A percentile compares a stretch with the other conserved stretches of the same genome.
Evolutionary conservation across 768 basidiomycete genomes (phyloP).

Genomic region (Hygrocybe punicea): DNA sequence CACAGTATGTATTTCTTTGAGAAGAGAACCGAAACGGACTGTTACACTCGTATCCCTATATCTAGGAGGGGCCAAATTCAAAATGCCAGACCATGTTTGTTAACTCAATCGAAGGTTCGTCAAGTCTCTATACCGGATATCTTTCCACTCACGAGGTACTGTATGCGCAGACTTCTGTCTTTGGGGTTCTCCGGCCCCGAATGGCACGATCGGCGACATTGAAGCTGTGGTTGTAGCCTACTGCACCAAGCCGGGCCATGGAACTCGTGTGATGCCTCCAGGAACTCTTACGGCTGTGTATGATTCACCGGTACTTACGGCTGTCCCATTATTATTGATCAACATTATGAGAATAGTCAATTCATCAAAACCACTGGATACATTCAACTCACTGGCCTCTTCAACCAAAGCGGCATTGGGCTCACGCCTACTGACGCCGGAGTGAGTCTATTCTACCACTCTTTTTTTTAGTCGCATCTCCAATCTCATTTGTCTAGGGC

Average conservation of each 20-base stretch:
- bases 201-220: conserved; percentile 56
- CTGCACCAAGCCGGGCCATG: conserved; percentile 69
- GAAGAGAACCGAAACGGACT: not conserved
- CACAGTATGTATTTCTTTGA: conserved; percentile 40
- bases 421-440: conserved; percentile 54
- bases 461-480: not conserved
- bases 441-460: conserved; percentile 16
- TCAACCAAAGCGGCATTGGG: conserved; percentile 60
- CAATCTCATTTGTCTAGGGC: conserved; percentile 3
- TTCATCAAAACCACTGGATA: conserved; percentile 58
- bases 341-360: conserved; percentile 36
- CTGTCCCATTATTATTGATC: not conserved
- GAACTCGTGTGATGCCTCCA: conserved; percentile 69
- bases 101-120: conserved; percentile 49
- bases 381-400: conserved; percentile 57
- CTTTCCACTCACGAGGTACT: conserved; percentile 1
- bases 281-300: conserved; percentile 58
- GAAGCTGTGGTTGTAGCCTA: conserved; percentile 74
- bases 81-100: conserved; percentile 53
- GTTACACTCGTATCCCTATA: not conserved
- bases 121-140: not conserved
- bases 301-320: not conserved
- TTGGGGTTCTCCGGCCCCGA: conserved; percentile 54
- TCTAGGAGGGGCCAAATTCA: conserved; percentile 40
- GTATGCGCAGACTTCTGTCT: conserved; percentile 59